Base-by-base conservation (phyloP, 176 grass and related monocot genomes). In the Hordeum vulgare region DNA sequence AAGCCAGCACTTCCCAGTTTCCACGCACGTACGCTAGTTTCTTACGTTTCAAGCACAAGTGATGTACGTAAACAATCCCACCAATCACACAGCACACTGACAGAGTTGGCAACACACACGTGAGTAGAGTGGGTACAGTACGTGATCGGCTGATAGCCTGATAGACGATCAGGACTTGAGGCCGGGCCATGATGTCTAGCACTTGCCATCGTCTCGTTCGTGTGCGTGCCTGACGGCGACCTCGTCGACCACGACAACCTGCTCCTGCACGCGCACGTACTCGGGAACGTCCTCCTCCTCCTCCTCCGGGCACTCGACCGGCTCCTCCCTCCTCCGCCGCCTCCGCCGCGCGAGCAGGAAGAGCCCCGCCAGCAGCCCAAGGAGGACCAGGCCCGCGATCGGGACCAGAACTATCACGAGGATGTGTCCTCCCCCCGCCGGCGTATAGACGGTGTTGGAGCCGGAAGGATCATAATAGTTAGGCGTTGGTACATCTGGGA, bases 351-450 rank as follows among this genome's bases (percentile, higher is more conserved):
- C 76, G 2, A 66, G 1, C 70, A 89, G 41, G 12, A 80, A 54
- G 27, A 89, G 44, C n/a, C 66, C 87, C 15, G 14, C 67, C 9
- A 89, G 21, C 11, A 89, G 56, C 15, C 49, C 77, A 1, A 86
- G 87, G 63, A 89, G 64, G 34, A 85, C n/a, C 7, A 89, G 45
- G 23, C 87, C 83, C 1, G 28, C 29, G 76, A 89, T 81, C 1
- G 83, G 82, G 21, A 89, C 87, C 27, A 76, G 68, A 34, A 86
- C 81, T 21, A 68, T 64, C 13, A 89, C n/a, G 26, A 74, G 23
- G 18, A 80, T 34, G 44, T 68, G 1, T 24, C 84, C 17, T n/a
- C 10, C 40, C 2, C 54, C 15, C 9, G 70, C 13, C 0, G 81
- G 51, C 0, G 67, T 70, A n/a, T 70, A 41, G 36, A 11, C 36